phyloP scores from a whole-genome alignment of 2,329 filamentous ascomycete genomes.

The Talaromyces sp. region DNA sequence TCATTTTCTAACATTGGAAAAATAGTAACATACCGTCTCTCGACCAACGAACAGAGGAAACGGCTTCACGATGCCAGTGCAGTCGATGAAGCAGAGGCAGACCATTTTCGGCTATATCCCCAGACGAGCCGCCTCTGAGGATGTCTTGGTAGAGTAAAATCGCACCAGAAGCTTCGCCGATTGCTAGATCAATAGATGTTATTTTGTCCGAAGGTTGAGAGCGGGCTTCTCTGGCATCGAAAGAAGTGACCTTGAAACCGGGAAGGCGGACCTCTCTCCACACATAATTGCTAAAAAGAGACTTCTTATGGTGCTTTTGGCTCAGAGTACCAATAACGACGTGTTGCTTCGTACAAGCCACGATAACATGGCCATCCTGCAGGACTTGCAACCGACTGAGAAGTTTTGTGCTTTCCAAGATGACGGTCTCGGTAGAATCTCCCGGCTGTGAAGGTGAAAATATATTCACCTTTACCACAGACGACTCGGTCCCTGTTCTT shows the following conservation, averaged over 20 bases:
- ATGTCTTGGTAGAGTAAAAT: slow-evolving; percentile 80
- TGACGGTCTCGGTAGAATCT: slow-evolving; percentile 13
- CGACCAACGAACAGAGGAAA: slow-evolving; percentile 86
- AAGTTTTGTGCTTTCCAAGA: slow-evolving; percentile 24
- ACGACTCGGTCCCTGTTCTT: slow-evolving; percentile 28
- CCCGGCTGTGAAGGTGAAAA: slow-evolving; percentile 13
- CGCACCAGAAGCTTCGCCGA: slow-evolving; percentile 71
- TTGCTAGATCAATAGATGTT: slow-evolving; percentile 62
- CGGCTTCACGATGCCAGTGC: slow-evolving; percentile 87
- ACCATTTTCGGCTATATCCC: slow-evolving; percentile 33
- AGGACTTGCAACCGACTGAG: slow-evolving; percentile 26
- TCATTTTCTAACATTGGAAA: not conserved
- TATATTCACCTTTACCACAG: slow-evolving; percentile 25
- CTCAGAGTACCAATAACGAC: slow-evolving; percentile 55
- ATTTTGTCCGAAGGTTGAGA: slow-evolving; percentile 13
- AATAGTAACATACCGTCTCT: slow-evolving; percentile 61
- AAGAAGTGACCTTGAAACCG: slow-evolving; percentile 57
- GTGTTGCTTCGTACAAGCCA: slow-evolving; percentile 35
- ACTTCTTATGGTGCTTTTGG: slow-evolving; percentile 27
- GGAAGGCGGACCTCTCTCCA: slow-evolving; percentile 53
- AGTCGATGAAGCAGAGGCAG: slow-evolving; percentile 56
- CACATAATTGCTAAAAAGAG: slow-evolving; percentile 38
- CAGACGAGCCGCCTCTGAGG: slow-evolving; percentile 44
- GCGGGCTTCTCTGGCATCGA: slow-evolving; percentile 55
- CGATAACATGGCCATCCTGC: slow-evolving; percentile 26